Base-by-base conservation (phyloP, 228 moss, liverwort and hornwort genomes). In the Sphagnum fallax region DNA sequence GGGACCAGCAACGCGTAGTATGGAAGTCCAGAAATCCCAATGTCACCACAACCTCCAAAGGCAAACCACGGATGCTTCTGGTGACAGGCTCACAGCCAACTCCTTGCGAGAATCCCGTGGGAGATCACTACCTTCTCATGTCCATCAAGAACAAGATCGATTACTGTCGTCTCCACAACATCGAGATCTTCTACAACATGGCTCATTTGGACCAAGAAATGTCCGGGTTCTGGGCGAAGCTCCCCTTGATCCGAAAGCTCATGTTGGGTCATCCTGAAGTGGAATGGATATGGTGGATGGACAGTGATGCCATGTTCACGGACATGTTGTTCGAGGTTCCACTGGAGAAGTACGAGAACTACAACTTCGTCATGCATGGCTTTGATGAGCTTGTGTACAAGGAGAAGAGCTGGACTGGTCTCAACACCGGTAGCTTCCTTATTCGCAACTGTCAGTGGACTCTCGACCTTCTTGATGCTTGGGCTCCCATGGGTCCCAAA, bases 201-300 rank as follows among this genome's bases (percentile, higher is more conserved):
- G 78, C 82, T 16, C 82, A 82, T 47, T 47, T 86, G 62, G 82
- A 86, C 60, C 71, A 77, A 13, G 86, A 86, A 68, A 82, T 86
- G 86, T 73, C 86, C 6, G 86, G 86, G 11, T 86, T 80, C 9
- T 86, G 86, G 86, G 78, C 86, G 2, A 86, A 86, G 75, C 75
- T 86, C 0, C 86, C 82, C 5, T 73, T 82, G 4, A 70, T 82
- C 13, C 72, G 82, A 48, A 82, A 75, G 70, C 71, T 82, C 0
- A 70, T 82, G 82, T 49, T 82, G 63, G 69, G 76, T 8, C 75
- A 82, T 59, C 82, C 78, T 32, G 69, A 72, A 52, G 72, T 82
- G 32, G 75, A 82, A 67, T 82, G 82, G 82, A 82, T 82, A 58
- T 82, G 82, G 82, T 82, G 78, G 82, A 82, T 82, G 82, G 82